Base-by-base conservation (phyloP, 768 basidiomycete genomes). In the Floccularia luteovirens region DNA sequence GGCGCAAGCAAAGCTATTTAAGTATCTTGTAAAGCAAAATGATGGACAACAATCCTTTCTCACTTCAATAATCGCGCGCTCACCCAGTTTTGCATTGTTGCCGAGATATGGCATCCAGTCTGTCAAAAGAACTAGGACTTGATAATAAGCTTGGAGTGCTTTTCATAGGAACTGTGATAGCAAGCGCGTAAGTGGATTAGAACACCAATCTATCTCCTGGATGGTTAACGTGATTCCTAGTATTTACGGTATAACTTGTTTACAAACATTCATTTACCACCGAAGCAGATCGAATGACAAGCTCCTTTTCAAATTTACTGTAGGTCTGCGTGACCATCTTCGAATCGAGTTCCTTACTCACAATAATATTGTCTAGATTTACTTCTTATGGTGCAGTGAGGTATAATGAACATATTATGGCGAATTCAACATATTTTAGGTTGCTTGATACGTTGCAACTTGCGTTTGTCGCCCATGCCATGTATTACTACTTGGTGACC, bases 111-210 rank as follows among this genome's bases (percentile, higher is more conserved):
- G n/a, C n/a, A n/a, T n/a, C n/a, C n/a, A n/a, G n/a, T n/a, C n/a
- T n/a, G n/a, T n/a, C n/a, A n/a, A n/a, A n/a, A n/a, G 21, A 43
- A 36, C 17, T 37, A 8, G 21, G 24, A 12, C 28, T 41, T n/a
- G 24, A 41, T 24, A 41, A 27, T 16, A 43, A 17, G 7, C 38
- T 43, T 14, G 42, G 36, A 16, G 36, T 37, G 5, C 10, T 43
- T 13, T 43, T 43, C 19, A 21, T 43, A 13, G 42, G 42, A n/a
- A 43, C 38, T 25, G 31, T 38, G 17, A 37, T n/a, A 25, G 42
- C 38, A 28, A 24, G 24, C 10, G 23, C 31, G 42, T 43, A 31
- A 11, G 42, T 43, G 19, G 13, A 5, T 42, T 20, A 17, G 7
- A 5, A 10, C 24, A 7, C 11, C 16, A 6, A 21, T 32, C 12